Conservation (phyloP, 495 filamentous ascomycete genomes). For the Penicillium cosmopolitanum region DNA sequence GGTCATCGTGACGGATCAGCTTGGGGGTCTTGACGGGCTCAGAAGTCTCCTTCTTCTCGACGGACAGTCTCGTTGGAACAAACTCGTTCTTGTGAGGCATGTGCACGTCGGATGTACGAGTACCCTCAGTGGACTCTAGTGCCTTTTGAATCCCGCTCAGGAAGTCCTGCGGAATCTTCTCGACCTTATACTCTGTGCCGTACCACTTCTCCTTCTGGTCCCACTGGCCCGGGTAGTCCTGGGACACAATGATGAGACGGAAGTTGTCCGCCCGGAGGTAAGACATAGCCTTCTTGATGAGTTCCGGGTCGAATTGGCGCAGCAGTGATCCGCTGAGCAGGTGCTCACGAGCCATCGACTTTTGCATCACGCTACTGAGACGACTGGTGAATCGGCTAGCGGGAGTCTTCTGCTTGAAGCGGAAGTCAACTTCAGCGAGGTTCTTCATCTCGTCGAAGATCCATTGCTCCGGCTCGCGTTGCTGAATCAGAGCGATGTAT, state of each 20-base stretch:
- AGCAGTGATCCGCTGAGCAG: conserved; percentile 79
- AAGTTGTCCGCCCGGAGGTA: conserved; percentile 90
- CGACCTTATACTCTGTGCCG: conserved; percentile 87
- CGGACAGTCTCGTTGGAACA: conserved; percentile 89
- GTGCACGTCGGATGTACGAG: conserved; percentile 72
- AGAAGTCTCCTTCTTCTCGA: conserved; percentile 87
- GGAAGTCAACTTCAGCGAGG: conserved; percentile 90
- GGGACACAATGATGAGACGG: conserved; percentile 76
- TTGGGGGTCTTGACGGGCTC: conserved; percentile 75
- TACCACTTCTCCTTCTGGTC: conserved; percentile 96
- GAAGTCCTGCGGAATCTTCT: conserved; percentile 80
- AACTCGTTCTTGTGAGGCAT: conserved; percentile 96
- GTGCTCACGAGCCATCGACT: conserved; percentile 80
- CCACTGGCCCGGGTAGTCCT: conserved; percentile 82
- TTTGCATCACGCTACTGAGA: conserved; percentile 85
- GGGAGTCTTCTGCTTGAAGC: conserved; percentile 89
- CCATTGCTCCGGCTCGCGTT: conserved; percentile 85
- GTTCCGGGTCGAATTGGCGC: conserved; percentile 73
- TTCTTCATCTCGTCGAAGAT: conserved; percentile 89
- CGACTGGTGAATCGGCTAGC: conserved; percentile 86
- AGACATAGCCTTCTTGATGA: conserved; percentile 74
- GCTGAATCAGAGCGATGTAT: conserved; percentile 86
- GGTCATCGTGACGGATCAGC: conserved; percentile 84
- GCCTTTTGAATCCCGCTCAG: conserved; percentile 69
- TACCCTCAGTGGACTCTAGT: conserved; percentile 54